Conservation (phyloP, 2,329 filamentous ascomycete species). For the Epichloe coenophiala region DNA sequence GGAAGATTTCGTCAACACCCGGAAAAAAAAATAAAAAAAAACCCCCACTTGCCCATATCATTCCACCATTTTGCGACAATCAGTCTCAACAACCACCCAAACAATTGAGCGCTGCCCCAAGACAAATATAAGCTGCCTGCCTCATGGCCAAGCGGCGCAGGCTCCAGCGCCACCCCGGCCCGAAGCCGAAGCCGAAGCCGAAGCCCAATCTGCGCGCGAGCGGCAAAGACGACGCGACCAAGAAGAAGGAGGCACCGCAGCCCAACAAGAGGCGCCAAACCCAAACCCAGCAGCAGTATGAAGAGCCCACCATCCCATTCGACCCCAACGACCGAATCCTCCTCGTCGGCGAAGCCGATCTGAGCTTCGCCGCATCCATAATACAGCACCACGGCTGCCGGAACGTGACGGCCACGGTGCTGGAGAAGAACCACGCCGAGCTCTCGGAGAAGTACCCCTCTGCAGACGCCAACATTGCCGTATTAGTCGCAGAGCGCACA, state of each 20-base stretch:
- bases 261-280: conserved; percentile 6
- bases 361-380: conserved; percentile 61
- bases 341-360: conserved; percentile 67
- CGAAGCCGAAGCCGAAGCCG: conserved; percentile 5
- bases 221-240: not conserved
- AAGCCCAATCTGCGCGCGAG: conserved; percentile 5
- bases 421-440: conserved; percentile 42
- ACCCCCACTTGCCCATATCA: too few species aligned
- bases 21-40: too few species aligned
- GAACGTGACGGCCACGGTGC: conserved; percentile 55
- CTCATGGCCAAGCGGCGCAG: conserved; percentile 10
- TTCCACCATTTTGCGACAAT: too few species aligned
- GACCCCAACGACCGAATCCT: conserved; percentile 53
- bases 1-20: not conserved
- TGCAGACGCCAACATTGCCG: conserved; percentile 42
- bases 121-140: too few species aligned
- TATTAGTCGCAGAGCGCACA: conserved; percentile 21
- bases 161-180: conserved; percentile 6
- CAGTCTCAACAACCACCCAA: too few species aligned
- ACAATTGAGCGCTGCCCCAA: too few species aligned
- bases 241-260: conserved; percentile 5
- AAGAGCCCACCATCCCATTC: conserved; percentile 51
- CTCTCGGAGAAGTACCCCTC: conserved; percentile 65
- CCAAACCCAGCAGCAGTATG: conserved; percentile 12
- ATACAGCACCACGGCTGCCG: conserved; percentile 51